Evolutionary conservation across 176 grass and related monocot species (phyloP).

Genomic region (Aegilops bicornis): DNA sequence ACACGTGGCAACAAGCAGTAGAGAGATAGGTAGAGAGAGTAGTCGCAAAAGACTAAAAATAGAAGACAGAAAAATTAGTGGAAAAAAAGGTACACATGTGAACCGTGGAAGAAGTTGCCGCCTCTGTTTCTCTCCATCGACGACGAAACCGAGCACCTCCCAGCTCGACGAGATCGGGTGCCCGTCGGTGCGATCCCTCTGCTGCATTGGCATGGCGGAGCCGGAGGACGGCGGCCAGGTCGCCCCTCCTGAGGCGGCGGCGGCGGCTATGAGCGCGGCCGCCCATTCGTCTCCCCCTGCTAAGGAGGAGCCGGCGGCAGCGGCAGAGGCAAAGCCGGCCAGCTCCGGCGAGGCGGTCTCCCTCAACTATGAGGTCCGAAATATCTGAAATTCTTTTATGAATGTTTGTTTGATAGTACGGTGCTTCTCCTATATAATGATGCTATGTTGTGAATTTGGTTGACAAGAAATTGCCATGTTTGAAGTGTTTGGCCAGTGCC

Average conservation of each 20-base stretch:
- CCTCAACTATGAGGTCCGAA: conserved; percentile 81
- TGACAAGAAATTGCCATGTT: background rate
- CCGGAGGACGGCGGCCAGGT: conserved; percentile 7
- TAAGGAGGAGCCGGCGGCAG: conserved; percentile 7
- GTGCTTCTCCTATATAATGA: background rate
- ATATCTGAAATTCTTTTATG: background rate
- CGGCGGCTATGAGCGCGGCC: background rate
- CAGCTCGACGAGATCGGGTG: background rate
- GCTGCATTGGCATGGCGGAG: conserved; percentile 18
- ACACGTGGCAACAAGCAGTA: background rate
- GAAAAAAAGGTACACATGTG: too few relatives aligned
- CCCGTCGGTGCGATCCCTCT: background rate
- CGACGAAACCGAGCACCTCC: background rate
- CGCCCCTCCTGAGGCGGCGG: background rate
- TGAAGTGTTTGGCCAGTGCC: background rate
- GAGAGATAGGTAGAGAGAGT: background rate
- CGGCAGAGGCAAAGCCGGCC: background rate
- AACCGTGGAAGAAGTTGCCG: background rate
- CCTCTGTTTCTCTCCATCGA: background rate
- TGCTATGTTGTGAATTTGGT: background rate
- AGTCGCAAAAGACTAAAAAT: conserved; percentile 17
- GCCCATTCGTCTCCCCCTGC: background rate
- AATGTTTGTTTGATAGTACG: background rate
- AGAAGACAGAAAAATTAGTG: background rate
- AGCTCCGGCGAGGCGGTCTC: conserved; percentile 50